These are phyloP conservation scores for Tetramitus jugosus DNA, from an alignment of 208 protist genomes.

Conservation along the genomic window DNA sequence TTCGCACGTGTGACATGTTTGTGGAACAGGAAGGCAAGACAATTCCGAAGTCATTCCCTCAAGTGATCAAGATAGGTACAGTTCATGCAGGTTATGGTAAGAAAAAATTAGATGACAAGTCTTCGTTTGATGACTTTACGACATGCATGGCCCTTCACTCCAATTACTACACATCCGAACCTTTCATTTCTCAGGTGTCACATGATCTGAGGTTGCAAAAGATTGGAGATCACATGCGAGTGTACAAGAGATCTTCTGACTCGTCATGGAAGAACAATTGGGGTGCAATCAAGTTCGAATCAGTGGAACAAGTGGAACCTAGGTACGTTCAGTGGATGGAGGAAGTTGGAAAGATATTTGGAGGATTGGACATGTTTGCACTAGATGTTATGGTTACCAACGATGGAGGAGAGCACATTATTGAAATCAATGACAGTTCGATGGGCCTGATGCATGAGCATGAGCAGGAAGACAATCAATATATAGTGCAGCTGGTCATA, in stretches of 20 bases:
- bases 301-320: neutral
- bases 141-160: neutral
- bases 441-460: slow-evolving; percentile 31
- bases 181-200: slow-evolving; percentile 21
- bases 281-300: slow-evolving; percentile 16
- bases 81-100: slow-evolving; percentile 10
- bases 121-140: neutral
- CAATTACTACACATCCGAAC: slow-evolving; percentile 31
- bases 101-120: neutral
- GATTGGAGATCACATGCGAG: slow-evolving; percentile 25
- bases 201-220: slow-evolving; percentile 32
- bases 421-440: slow-evolving; percentile 37
- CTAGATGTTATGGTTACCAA: slow-evolving; percentile 34
- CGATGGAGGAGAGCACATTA: slow-evolving; percentile 29
- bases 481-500: too few relatives aligned
- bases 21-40: slow-evolving; percentile 6
- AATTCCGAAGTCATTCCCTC: neutral
- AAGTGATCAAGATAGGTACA: neutral
- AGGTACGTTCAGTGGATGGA: slow-evolving; percentile 29
- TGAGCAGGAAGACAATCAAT: slow-evolving; percentile 25
- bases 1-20: slow-evolving; percentile 6
- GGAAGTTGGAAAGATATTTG: slow-evolving; percentile 25
- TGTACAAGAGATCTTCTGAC: slow-evolving; percentile 10
- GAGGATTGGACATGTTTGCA: slow-evolving; percentile 33
- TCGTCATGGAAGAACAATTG: slow-evolving; percentile 32